Evolutionary conservation across 768 basidiomycete species (phyloP).

Genomic region (Rhodotorula toruloides): DNA sequence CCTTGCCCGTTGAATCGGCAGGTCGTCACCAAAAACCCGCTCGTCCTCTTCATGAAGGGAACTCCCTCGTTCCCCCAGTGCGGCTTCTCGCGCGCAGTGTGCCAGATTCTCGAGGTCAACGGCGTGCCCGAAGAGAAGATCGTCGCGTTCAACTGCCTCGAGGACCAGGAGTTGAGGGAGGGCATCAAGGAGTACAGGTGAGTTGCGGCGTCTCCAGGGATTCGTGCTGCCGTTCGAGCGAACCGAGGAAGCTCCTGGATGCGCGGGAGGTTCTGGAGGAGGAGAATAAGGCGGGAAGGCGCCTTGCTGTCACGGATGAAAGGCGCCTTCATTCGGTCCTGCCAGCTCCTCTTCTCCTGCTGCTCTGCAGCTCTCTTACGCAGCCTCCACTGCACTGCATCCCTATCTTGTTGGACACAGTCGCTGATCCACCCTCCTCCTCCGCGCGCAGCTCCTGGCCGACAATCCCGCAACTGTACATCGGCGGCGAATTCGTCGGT

Average conservation of each 20-base stretch:
- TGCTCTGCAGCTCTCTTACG: too few relatives aligned
- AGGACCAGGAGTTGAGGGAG: constrained; percentile 71
- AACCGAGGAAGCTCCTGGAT: not conserved
- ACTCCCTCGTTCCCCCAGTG: constrained; percentile 79
- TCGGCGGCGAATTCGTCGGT: constrained; percentile 91
- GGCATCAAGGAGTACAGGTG: constrained; percentile 96
- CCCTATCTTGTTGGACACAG: not conserved
- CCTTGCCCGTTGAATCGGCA: constrained; percentile 33
- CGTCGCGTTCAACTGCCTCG: constrained; percentile 83
- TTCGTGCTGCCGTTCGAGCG: not conserved
- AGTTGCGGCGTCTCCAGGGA: constrained; percentile 46
- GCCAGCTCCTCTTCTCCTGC: too few relatives aligned
- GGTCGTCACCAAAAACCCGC: constrained; percentile 67
- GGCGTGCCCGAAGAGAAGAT: constrained; percentile 74
- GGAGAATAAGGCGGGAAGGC: too few relatives aligned
- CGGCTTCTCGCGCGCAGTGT: constrained; percentile 89
- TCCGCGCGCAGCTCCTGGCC: constrained; percentile 75
- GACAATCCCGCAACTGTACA: constrained; percentile 90
- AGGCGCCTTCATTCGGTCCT: too few relatives aligned
- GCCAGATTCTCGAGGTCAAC: constrained; percentile 72
- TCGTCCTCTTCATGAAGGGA: constrained; percentile 99
- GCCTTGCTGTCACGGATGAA: too few relatives aligned
- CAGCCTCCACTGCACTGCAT: too few relatives aligned
- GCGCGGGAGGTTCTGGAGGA: too few relatives aligned
- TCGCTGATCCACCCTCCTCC: not conserved